Base-by-base conservation (phyloP, 805 yeast genomes). In the Kockiozyma suomiensis region DNA sequence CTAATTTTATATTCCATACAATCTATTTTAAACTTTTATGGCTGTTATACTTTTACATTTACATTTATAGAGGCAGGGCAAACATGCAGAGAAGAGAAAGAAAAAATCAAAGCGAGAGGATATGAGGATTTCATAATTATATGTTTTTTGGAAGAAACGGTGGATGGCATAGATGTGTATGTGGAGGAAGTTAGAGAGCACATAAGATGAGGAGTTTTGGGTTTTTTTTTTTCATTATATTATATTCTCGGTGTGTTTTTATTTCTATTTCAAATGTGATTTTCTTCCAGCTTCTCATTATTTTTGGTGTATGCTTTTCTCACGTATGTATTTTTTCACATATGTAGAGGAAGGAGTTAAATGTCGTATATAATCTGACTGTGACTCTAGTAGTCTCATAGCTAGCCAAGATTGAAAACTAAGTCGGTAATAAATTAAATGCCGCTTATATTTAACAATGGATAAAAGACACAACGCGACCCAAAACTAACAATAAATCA, bases 201-300 rank as follows among this genome's bases (percentile, higher is more conserved):
- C 42, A 38, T 38, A 28, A 26, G 49, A 45, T 26, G 49, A 45
- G 49, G 49, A 45, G 49, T 45, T 45, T 42, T 45, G 35, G 49
- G 49, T 12, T 25, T 45, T n/a, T 45, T 45, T 13, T 26, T 45
- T 5, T 8, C 10, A 26, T 45, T 45, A 15, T 26, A 26, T 45
- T 45, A 28, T 45, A 38, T 38, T 38, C 42, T 38, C 17, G 42
- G 42, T 38, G 42, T 15, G n/a, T 38, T 38, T n/a, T 38, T 38
- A 15, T 4, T 38, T 38, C 42, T 30, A 30, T 30, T 30, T 37
- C 41, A 37, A 23, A 45, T 45, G 32, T 28, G 49, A 21, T 26
- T 45, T 26, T 17, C 21, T 23, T 15, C 49, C n/a, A 25, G 10
- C 49, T 26, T 45, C 33, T 21, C 32, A 25, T 25, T 43, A 8